Evolutionary conservation across 1,139 yeast species (phyloP).

Genomic region (Debaryomyces sp.): DNA sequence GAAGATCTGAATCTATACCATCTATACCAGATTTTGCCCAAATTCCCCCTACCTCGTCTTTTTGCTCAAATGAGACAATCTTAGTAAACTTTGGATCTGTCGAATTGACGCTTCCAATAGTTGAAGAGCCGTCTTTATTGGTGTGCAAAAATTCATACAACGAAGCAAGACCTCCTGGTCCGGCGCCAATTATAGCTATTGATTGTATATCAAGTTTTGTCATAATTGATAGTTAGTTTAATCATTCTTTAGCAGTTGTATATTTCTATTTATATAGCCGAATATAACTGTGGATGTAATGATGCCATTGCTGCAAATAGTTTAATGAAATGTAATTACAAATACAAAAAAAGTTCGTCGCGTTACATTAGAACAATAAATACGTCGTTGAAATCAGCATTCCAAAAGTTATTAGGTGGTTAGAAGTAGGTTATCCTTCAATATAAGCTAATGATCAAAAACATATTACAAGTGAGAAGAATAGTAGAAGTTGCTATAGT

Average conservation of each 20-base stretch:
- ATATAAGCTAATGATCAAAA: not conserved
- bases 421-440: not conserved
- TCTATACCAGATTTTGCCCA: conserved; percentile 29
- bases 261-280: not conserved
- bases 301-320: not conserved
- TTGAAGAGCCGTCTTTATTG: conserved; percentile 30
- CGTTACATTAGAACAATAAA: no score
- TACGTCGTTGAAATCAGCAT: no score
- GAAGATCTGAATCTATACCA: conserved; percentile 30
- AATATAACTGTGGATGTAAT: not conserved
- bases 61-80: not conserved
- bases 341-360: no score
- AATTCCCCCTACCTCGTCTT: not conserved
- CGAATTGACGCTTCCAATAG: conserved; percentile 9
- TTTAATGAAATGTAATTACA: not conserved
- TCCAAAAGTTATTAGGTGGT: no score
- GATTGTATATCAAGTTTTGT: conserved; percentile 18
- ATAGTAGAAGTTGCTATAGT: not conserved
- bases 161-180: conserved; percentile 42
- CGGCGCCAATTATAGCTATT: conserved; percentile 40
- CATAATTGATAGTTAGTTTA: not conserved
- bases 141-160: conserved; percentile 40
- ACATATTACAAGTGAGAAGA: not conserved
- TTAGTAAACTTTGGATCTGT: not conserved
- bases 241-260: not conserved